Evolutionary conservation across 192 early-diverging fungal species (phyloP).

Genomic region (Linnemannia exigua): DNA sequence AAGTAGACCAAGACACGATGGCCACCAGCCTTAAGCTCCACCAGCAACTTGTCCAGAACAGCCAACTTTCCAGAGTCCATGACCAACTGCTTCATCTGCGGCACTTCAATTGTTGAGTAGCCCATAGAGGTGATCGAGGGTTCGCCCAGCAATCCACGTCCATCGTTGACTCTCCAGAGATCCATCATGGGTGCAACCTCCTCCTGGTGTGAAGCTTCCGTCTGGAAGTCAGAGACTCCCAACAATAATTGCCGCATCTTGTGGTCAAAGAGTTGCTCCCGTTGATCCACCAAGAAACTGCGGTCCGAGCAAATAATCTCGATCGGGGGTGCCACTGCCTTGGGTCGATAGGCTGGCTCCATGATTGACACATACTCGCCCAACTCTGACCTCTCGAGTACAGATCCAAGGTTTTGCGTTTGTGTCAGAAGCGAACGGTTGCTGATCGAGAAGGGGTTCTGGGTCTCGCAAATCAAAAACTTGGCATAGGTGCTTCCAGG

Average conservation of each 20-base stretch:
- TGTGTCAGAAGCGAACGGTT: slow-evolving; percentile 32
- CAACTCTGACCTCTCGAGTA: slow-evolving; percentile 39
- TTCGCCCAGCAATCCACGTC: slow-evolving; percentile 59
- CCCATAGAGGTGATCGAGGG: slow-evolving; percentile 49
- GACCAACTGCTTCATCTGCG: slow-evolving; percentile 78
- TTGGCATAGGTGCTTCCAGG: slow-evolving; percentile 60
- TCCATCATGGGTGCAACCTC: slow-evolving; percentile 38
- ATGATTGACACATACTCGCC: slow-evolving; percentile 46
- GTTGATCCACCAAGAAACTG: slow-evolving; percentile 69
- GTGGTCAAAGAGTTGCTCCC: slow-evolving; percentile 61
- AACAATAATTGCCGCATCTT: slow-evolving; percentile 55
- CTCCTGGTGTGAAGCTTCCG: slow-evolving; percentile 12
- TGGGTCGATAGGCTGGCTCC: slow-evolving; percentile 64
- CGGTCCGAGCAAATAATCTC: slow-evolving; percentile 74
- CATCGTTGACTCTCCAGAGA: slow-evolving; percentile 39
- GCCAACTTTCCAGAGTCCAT: slow-evolving; percentile 86
- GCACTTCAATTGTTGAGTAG: slow-evolving; percentile 53
- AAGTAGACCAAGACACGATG: slow-evolving; percentile 89
- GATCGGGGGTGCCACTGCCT: slow-evolving; percentile 73
- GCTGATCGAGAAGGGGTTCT: slow-evolving; percentile 19
- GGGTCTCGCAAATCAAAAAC: slow-evolving; percentile 59
- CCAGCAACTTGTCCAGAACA: slow-evolving; percentile 77
- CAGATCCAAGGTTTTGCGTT: slow-evolving; percentile 29
- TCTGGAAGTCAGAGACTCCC: slow-evolving; percentile 53
- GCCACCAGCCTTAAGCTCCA: slow-evolving; percentile 79